These are phyloP conservation scores for Jaapia argillacea DNA, from an alignment of 768 basidiomycete genomes.

Conservation along the genomic window DNA sequence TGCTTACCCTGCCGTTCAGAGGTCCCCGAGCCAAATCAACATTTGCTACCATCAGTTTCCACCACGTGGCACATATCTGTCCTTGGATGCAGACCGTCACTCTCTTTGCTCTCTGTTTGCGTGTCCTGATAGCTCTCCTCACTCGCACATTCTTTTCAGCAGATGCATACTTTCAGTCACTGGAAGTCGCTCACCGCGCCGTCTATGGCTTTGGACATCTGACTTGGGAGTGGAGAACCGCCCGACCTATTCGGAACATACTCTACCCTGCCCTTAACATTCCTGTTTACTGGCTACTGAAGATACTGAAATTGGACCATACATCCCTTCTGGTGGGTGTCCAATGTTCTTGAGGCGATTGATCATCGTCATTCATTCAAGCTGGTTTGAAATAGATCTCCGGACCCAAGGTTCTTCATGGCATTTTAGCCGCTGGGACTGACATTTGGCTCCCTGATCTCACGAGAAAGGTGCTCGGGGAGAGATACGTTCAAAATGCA, in stretches of 20 bases:
- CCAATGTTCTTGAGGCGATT: conserved; percentile 4
- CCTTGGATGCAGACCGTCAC: neutral
- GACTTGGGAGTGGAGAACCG: conserved; percentile 91
- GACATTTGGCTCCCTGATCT: conserved; percentile 69
- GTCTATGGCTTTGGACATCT: conserved; percentile 89
- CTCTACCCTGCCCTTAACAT: conserved; percentile 77
- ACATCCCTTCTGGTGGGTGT: conserved; percentile 53
- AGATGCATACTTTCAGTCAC: conserved; percentile 92
- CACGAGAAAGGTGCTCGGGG: conserved; percentile 45
- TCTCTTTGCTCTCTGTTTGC: conserved; percentile 33
- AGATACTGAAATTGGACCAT: conserved; percentile 41
- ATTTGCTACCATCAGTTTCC: too few species aligned
- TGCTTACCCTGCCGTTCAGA: neutral
- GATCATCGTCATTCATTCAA: conserved; percentile 1
- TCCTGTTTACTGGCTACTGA: conserved; percentile 67
- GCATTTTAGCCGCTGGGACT: conserved; percentile 65
- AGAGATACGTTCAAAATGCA: conserved; percentile 42
- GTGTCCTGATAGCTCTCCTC: conserved; percentile 51
- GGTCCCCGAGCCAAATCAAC: neutral
- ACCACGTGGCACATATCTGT: too few species aligned
- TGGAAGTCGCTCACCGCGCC: conserved; percentile 82
- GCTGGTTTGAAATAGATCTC: conserved; percentile 38
- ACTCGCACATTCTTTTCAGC: conserved; percentile 92
- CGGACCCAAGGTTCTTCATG: conserved; percentile 70
- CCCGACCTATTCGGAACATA: conserved; percentile 66